Conservation (phyloP, 2,329 filamentous ascomycete species). For the Nannizzia gypsea region DNA sequence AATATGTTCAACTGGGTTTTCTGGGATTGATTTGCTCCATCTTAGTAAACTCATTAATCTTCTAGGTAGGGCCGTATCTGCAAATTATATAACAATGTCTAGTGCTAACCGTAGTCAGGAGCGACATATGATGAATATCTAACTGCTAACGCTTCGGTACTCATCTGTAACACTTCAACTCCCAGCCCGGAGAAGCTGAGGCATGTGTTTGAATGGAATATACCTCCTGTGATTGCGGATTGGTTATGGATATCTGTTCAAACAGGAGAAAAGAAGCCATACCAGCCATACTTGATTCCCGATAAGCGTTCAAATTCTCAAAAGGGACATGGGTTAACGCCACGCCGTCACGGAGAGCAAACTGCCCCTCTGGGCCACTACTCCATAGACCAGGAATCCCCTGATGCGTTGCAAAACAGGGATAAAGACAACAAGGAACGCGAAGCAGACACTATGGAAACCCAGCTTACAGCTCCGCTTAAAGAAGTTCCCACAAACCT, state of each 20-base stretch:
- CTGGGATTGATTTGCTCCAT: conserved; percentile 73
- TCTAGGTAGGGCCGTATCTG: conserved; percentile 41
- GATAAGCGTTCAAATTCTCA: conserved; percentile 10
- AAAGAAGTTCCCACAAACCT: conserved; percentile 12
- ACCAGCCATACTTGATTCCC: conserved; percentile 35
- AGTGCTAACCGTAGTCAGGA: conserved; percentile 35
- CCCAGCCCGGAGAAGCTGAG: conserved; percentile 58
- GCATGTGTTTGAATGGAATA: conserved; percentile 59
- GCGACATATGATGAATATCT: conserved; percentile 71
- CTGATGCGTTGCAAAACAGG: neutral
- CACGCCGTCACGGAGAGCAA: neutral
- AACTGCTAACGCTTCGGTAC: conserved; percentile 56
- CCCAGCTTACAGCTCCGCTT: conserved; percentile 4
- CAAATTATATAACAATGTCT: neutral
- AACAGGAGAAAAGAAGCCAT: conserved; percentile 37
- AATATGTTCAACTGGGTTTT: conserved; percentile 72
- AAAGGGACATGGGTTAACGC: neutral
- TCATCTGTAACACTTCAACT: conserved; percentile 55
- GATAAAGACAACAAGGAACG: neutral
- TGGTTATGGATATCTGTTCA: conserved; percentile 80
- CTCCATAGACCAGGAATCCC: neutral
- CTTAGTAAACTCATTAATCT: conserved; percentile 63
- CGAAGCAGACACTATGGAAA: conserved; percentile 5
- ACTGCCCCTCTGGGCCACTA: neutral
- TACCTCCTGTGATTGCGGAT: conserved; percentile 66